These are phyloP conservation scores for Rhodotorula sp. DNA, from an alignment of 1,284 basidiomycete species.

Conservation along the genomic window DNA sequence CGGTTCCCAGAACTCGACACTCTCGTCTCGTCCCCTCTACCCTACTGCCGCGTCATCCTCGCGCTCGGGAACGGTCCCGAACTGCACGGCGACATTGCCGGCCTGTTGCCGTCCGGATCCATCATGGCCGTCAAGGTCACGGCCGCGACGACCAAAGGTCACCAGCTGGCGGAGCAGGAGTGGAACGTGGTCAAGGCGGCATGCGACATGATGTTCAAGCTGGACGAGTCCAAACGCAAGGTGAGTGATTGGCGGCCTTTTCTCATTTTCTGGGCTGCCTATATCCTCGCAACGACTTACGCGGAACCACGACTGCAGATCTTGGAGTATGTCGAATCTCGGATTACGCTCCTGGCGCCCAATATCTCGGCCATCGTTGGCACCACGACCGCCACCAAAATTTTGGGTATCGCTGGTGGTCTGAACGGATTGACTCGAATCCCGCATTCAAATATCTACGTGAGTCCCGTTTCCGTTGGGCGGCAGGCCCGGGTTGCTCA, in stretches of 20 bases:
- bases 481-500: not conserved
- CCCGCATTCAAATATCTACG: slow-evolving; percentile 93
- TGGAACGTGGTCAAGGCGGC: slow-evolving; percentile 82
- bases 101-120: slow-evolving; percentile 82
- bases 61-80: slow-evolving; percentile 75
- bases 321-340: slow-evolving; percentile 96
- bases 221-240: slow-evolving; percentile 84
- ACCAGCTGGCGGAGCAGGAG: slow-evolving; percentile 64
- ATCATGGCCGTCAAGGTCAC: slow-evolving; percentile 96
- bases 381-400: slow-evolving; percentile 94
- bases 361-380: slow-evolving; percentile 98
- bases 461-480: slow-evolving; percentile 50
- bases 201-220: slow-evolving; percentile 77
- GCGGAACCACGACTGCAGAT: slow-evolving; percentile 58
- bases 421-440: slow-evolving; percentile 86
- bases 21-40: slow-evolving; percentile 78
- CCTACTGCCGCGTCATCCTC: slow-evolving; percentile 88
- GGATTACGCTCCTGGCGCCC: slow-evolving; percentile 96
- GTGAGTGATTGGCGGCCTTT: slow-evolving; percentile 50
- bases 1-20: slow-evolving; percentile 97
- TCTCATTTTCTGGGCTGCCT: not conserved
- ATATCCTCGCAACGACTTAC: not conserved
- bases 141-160: slow-evolving; percentile 83
- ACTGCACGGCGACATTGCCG: slow-evolving; percentile 69
- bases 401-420: slow-evolving; percentile 95